phyloP scores from a whole-genome alignment of 1,284 basidiomycete genomes.

The Thecaphora thlaspeos region DNA sequence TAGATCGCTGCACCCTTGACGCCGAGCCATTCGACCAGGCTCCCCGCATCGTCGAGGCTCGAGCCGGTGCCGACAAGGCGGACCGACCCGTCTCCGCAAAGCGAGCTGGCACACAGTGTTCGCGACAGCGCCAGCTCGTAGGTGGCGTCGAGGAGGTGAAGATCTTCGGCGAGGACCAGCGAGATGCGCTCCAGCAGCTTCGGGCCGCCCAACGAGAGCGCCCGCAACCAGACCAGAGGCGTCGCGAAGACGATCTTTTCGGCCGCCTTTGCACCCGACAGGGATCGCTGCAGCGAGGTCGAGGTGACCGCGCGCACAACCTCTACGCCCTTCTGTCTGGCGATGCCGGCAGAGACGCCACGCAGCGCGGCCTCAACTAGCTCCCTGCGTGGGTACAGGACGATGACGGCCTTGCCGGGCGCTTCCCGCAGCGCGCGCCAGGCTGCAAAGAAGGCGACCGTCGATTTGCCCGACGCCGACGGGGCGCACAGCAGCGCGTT shows the following conservation, averaged over 20 bases:
- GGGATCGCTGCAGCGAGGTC: background rate
- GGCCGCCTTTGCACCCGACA: background rate
- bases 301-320: constrained; percentile 8
- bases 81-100: background rate
- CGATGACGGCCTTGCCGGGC: constrained; percentile 8
- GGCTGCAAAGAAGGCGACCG: constrained; percentile 61
- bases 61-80: constrained; percentile 77
- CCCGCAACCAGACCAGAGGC: constrained; percentile 53
- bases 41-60: constrained; percentile 76
- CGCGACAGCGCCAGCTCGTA: constrained; percentile 81
- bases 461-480: constrained; percentile 76
- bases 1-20: constrained; percentile 69
- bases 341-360: constrained; percentile 7
- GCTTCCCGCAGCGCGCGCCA: constrained; percentile 20
- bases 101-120: constrained; percentile 20
- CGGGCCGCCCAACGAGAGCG: constrained; percentile 7
- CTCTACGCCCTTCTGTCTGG: constrained; percentile 22
- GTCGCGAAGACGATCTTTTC: constrained; percentile 57
- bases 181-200: constrained; percentile 12
- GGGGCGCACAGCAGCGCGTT: constrained; percentile 82
- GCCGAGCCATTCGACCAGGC: constrained; percentile 80
- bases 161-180: constrained; percentile 77
- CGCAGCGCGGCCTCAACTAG: constrained; percentile 10
- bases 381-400: constrained; percentile 14
- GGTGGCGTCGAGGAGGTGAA: constrained; percentile 76